Percentiles rank a stretch among this genome's conserved stretches.
phyloP scores from a whole-genome alignment of 805 yeast species.

The Ogataea ramenticola region DNA sequence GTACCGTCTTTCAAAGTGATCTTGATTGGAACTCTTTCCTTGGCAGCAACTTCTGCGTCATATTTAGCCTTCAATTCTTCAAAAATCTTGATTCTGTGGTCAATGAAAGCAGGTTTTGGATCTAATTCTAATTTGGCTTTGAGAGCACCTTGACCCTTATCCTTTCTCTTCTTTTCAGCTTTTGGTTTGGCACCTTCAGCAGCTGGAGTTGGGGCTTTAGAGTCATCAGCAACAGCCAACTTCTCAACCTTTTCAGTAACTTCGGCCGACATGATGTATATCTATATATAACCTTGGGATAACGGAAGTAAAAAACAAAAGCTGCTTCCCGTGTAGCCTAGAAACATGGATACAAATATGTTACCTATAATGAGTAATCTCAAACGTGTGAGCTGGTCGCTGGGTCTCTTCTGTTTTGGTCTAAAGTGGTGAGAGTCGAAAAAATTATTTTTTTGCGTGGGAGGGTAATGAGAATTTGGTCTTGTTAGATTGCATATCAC shows the following conservation, averaged over 20 bases:
- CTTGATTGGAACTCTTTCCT: slow-evolving; percentile 52
- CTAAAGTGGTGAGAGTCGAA: background rate
- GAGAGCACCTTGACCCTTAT: slow-evolving; percentile 30
- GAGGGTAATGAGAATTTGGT: too few relatives aligned
- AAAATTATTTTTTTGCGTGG: too few relatives aligned
- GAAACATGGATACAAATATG: too few relatives aligned
- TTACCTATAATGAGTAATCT: background rate
- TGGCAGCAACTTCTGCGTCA: slow-evolving; percentile 62
- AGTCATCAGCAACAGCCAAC: slow-evolving; percentile 25
- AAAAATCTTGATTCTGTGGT: slow-evolving; percentile 69
- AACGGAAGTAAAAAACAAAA: too few relatives aligned
- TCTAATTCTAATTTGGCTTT: slow-evolving; percentile 42
- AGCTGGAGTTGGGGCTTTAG: slow-evolving; percentile 7
- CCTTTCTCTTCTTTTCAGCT: slow-evolving; percentile 30
- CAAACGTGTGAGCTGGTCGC: background rate
- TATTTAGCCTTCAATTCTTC: slow-evolving; percentile 73
- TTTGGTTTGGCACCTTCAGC: slow-evolving; percentile 7
- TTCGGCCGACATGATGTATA: slow-evolving; percentile 29
- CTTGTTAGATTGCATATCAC: too few relatives aligned
- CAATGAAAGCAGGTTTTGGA: slow-evolving; percentile 82
- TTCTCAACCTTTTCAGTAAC: slow-evolving; percentile 42
- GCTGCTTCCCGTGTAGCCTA: too few relatives aligned
- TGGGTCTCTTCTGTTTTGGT: background rate
- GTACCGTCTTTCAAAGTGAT: slow-evolving; percentile 86
- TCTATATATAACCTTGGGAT: too few relatives aligned